Percentiles rank a stretch among this genome's conserved stretches.
phyloP scores from a whole-genome alignment of 148 eudicot species.

The Rhododendron williamsianum region DNA sequence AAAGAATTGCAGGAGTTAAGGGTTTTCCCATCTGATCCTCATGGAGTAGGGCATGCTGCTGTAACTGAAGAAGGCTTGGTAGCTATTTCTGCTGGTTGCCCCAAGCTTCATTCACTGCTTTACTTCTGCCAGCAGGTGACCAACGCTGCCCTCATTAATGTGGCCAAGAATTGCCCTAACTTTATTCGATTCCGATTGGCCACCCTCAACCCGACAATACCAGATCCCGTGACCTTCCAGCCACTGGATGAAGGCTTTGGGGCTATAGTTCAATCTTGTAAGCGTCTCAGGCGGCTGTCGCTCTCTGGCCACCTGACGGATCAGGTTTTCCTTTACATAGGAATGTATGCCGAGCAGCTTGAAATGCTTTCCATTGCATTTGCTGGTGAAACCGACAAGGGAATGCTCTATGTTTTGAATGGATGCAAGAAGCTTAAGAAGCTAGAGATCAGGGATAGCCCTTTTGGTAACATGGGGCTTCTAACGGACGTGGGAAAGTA shows the following conservation, averaged over 20 bases:
- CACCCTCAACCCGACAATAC: slow-evolving; percentile 55
- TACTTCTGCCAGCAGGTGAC: slow-evolving; percentile 89
- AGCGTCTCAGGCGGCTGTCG: slow-evolving; percentile 60
- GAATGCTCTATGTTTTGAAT: slow-evolving; percentile 68
- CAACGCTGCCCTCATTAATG: slow-evolving; percentile 63
- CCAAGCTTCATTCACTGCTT: slow-evolving; percentile 59
- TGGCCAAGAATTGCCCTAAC: slow-evolving; percentile 75
- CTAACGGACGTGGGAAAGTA: slow-evolving; percentile 69
- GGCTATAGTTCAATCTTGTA: slow-evolving; percentile 70
- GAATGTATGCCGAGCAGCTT: slow-evolving; percentile 79
- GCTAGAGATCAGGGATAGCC: slow-evolving; percentile 75
- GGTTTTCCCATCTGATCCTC: slow-evolving; percentile 71
- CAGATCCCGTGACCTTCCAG: slow-evolving; percentile 56
- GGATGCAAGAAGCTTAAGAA: slow-evolving; percentile 82
- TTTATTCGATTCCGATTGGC: slow-evolving; percentile 57
- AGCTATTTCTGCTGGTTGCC: slow-evolving; percentile 76
- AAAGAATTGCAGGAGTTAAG: slow-evolving; percentile 77
- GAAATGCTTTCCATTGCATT: slow-evolving; percentile 87
- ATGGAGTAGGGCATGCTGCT: slow-evolving; percentile 39
- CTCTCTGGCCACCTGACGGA: slow-evolving; percentile 71
- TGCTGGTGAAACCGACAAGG: slow-evolving; percentile 79
- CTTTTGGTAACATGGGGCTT: slow-evolving; percentile 70
- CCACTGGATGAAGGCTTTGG: slow-evolving; percentile 88
- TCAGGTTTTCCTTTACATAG: slow-evolving; percentile 76
- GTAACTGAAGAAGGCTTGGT: slow-evolving; percentile 81